Evolutionary conservation across 768 basidiomycete species (phyloP).

Genomic region (Auricularia cornea): DNA sequence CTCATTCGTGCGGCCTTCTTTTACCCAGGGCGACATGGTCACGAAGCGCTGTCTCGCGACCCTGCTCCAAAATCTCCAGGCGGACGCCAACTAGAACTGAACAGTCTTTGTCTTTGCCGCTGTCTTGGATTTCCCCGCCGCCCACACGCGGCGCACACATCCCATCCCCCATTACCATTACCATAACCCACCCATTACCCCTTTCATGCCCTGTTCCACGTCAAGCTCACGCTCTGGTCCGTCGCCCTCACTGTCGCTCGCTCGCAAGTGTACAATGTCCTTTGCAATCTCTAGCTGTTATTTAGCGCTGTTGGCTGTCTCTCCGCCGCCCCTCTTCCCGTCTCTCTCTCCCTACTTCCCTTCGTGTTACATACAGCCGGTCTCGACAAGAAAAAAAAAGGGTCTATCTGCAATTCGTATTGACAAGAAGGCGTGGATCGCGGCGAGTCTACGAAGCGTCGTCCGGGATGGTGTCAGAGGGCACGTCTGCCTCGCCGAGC

Average conservation of each 20-base stretch:
- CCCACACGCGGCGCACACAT: no score
- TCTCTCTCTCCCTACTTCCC: neutral
- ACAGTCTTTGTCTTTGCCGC: neutral
- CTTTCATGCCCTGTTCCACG: no score
- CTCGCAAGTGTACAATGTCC: no score
- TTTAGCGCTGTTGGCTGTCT: neutral
- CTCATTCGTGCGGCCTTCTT: neutral
- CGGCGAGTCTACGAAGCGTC: neutral
- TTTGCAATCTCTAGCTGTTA: neutral
- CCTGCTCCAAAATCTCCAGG: slow-evolving; percentile 67
- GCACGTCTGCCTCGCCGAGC: slow-evolving; percentile 47
- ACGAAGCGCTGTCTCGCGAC: slow-evolving; percentile 92
- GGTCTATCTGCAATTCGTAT: neutral
- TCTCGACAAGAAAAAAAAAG: no score
- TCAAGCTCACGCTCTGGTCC: no score
- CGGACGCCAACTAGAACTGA: slow-evolving; percentile 6
- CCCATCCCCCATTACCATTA: no score
- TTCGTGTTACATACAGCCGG: neutral
- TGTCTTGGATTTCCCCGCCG: no score
- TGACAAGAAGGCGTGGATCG: neutral
- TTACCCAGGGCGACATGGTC: slow-evolving; percentile 86
- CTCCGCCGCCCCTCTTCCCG: neutral
- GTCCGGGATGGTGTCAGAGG: neutral
- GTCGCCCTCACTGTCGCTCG: no score
- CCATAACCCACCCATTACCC: no score